Conservation (phyloP, 345 rosid genomes). For the Eucalyptus erythrocorys region DNA sequence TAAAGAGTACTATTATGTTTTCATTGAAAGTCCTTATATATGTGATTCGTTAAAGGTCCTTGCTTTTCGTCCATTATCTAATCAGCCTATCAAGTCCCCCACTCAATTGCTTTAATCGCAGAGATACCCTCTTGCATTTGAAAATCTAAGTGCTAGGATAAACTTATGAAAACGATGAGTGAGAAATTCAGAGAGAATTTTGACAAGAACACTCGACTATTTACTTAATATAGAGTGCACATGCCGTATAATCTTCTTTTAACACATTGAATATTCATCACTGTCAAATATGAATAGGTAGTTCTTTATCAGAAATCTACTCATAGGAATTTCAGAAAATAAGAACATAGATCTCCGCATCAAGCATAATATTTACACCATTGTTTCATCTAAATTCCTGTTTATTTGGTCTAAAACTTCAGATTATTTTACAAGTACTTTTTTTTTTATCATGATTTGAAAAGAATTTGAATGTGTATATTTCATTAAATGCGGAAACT, state of each 20-base stretch:
- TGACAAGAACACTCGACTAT: neutral
- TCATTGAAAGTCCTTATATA: neutral
- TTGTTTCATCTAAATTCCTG: accelerated
- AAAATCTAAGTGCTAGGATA: neutral
- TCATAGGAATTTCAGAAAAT: neutral
- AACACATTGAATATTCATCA: neutral
- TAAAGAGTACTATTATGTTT: neutral
- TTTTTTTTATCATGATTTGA: neutral
- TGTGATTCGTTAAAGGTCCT: neutral
- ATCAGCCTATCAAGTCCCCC: neutral
- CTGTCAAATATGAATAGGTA: neutral
- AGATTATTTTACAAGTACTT: neutral
- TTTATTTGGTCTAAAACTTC: neutral
- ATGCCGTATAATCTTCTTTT: neutral
- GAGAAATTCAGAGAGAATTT: neutral
- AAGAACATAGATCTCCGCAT: neutral
- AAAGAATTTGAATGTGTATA: neutral
- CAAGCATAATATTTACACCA: neutral
- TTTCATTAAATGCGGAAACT: neutral
- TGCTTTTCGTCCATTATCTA: neutral
- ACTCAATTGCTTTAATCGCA: neutral
- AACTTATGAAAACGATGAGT: neutral
- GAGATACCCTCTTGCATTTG: neutral
- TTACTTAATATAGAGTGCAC: neutral
- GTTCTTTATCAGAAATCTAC: neutral